Conservation (phyloP, 257 asterid genomes). For the Jacaranda copaia region DNA sequence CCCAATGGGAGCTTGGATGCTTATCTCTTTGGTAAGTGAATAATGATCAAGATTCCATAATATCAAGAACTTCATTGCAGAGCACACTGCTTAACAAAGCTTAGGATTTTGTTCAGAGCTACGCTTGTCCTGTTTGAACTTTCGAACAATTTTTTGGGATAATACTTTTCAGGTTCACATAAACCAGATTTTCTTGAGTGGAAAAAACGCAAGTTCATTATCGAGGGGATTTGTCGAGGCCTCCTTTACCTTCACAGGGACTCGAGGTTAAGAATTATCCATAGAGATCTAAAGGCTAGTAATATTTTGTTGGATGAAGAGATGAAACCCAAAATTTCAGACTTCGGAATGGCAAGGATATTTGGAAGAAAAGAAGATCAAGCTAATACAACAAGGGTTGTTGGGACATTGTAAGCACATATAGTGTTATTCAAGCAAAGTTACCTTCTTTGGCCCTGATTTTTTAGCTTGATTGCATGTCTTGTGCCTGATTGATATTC, state of each 20-base stretch:
- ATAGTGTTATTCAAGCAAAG: background rate
- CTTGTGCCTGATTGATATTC: background rate
- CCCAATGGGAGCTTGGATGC: conserved; percentile 64
- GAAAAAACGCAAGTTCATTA: conserved; percentile 49
- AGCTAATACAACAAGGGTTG: conserved; percentile 59
- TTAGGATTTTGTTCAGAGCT: background rate
- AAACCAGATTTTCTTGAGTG: conserved; percentile 48
- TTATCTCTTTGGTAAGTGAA: conserved; percentile 53
- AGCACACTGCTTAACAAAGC: background rate
- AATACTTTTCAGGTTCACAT: conserved; percentile 38
- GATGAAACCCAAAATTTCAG: conserved; percentile 66
- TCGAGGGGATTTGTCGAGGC: conserved; percentile 68
- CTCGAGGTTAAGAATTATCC: conserved; percentile 59
- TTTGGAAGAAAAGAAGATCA: conserved; percentile 61
- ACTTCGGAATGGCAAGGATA: conserved; percentile 71
- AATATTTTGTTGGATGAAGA: conserved; percentile 59
- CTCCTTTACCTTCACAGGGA: conserved; percentile 63
- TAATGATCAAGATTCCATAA: background rate
- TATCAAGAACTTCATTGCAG: background rate
- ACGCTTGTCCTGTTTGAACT: background rate
- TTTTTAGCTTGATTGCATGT: background rate
- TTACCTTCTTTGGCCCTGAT: background rate
- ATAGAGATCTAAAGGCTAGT: conserved; percentile 60
- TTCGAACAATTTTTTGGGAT: background rate
- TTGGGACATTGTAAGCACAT: conserved; percentile 64